A percentile compares a stretch with the other conserved stretches of the same genome.
These are phyloP conservation scores for Trichoderma polysporum DNA, from an alignment of 2,329 filamentous ascomycete species.

Conservation along the genomic window DNA sequence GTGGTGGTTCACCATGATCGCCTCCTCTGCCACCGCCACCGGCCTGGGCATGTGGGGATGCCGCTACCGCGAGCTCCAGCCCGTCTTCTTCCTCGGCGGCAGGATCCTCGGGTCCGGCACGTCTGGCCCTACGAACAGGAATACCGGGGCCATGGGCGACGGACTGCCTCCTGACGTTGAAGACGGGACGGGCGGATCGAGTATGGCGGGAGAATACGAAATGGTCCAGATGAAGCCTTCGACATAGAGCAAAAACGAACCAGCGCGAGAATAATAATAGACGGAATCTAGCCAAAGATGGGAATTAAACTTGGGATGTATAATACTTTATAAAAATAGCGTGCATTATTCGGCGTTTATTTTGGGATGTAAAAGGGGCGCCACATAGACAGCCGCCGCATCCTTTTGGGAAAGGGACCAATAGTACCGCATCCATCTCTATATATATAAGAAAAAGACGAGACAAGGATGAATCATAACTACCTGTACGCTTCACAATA, in stretches of 20 bases:
- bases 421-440: neutral
- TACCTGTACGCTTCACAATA: neutral
- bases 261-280: neutral
- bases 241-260: slow-evolving; percentile 9
- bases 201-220: slow-evolving; percentile 59
- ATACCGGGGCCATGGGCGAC: slow-evolving; percentile 26
- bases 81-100: slow-evolving; percentile 78
- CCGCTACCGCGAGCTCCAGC: slow-evolving; percentile 82
- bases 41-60: slow-evolving; percentile 85
- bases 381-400: neutral
- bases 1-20: slow-evolving; percentile 73
- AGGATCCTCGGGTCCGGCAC: slow-evolving; percentile 36
- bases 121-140: slow-evolving; percentile 25
- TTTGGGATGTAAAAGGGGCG: neutral
- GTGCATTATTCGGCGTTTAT: slow-evolving; percentile 20
- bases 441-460: neutral
- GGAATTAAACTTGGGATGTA: neutral
- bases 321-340: neutral
- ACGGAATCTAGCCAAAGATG: neutral
- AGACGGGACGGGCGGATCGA: slow-evolving; percentile 36
- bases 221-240: slow-evolving; percentile 55
- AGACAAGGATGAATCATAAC: no score
- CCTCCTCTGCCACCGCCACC: slow-evolving; percentile 46
- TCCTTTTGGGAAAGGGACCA: neutral
- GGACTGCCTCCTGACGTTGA: slow-evolving; percentile 37